Conservation (phyloP, 2,329 filamentous ascomycete genomes). For the Blastomyces parvus region DNA sequence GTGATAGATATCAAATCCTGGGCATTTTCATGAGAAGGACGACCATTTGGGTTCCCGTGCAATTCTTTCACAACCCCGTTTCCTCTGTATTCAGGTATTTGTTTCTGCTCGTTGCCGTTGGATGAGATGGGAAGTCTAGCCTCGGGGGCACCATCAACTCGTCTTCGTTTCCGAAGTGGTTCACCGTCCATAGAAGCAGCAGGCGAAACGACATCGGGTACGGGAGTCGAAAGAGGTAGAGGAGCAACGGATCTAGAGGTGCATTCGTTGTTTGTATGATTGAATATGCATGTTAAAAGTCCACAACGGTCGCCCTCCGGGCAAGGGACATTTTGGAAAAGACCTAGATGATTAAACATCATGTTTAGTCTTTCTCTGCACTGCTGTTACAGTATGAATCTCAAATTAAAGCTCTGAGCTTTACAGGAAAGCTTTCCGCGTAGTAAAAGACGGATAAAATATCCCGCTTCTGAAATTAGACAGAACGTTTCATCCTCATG, state of each 20-base stretch:
- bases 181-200: constrained; percentile 10
- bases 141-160: constrained; percentile 7
- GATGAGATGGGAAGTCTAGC: neutral
- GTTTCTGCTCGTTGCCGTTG: neutral
- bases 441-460: neutral
- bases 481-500: neutral
- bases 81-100: neutral
- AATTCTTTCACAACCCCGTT: constrained; percentile 3
- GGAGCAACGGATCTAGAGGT: constrained; percentile 11
- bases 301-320: constrained; percentile 43
- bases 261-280: constrained; percentile 33
- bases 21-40: constrained; percentile 13
- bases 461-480: neutral
- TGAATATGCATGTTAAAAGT: constrained; percentile 51
- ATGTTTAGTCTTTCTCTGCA: constrained; percentile 9
- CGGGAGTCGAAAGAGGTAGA: neutral
- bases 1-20: constrained; percentile 19
- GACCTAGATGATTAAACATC: constrained; percentile 49
- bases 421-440: neutral
- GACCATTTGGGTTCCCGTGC: constrained; percentile 2
- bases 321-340: constrained; percentile 46
- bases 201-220: neutral
- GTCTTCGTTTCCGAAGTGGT: constrained; percentile 27
- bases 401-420: neutral
- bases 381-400: neutral